Evolutionary conservation across 1,139 yeast species (phyloP).

Genomic region (Saccharomyces pastorianus): DNA sequence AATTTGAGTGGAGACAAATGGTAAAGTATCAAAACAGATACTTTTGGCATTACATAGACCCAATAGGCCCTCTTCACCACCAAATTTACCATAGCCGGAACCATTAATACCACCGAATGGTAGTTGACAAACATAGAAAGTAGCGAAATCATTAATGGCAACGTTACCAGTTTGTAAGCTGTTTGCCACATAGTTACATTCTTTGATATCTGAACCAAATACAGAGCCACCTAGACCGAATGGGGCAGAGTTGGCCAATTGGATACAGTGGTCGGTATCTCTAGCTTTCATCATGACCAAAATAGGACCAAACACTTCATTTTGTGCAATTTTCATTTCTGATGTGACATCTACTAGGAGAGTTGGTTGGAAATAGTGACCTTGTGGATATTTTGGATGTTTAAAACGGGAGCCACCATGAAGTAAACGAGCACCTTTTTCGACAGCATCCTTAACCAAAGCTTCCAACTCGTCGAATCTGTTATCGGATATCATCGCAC

Average conservation of each 20-base stretch:
- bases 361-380: conserved; percentile 88
- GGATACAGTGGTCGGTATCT: conserved; percentile 59
- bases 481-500: conserved; percentile 81
- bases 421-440: conserved; percentile 69
- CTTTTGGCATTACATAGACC: conserved; percentile 84
- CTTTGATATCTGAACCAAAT: conserved; percentile 56
- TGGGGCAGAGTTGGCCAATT: conserved; percentile 74
- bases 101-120: conserved; percentile 94
- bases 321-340: conserved; percentile 70
- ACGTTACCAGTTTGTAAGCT: conserved; percentile 75
- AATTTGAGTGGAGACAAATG: conserved; percentile 70
- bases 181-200: conserved; percentile 56
- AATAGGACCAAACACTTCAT: conserved; percentile 92
- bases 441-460: conserved; percentile 64
- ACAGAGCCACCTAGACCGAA: conserved; percentile 90
- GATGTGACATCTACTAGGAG: conserved; percentile 71
- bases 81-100: conserved; percentile 93
- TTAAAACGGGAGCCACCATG: conserved; percentile 70
- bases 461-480: conserved; percentile 60
- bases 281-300: conserved; percentile 68
- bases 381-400: conserved; percentile 92
- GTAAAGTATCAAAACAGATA: conserved; percentile 73
- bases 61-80: conserved; percentile 90
- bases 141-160: conserved; percentile 94
- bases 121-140: conserved; percentile 86